These are phyloP conservation scores for Dryadomyces quercivorus DNA, from an alignment of 2,329 filamentous ascomycete species.

Conservation along the genomic window DNA sequence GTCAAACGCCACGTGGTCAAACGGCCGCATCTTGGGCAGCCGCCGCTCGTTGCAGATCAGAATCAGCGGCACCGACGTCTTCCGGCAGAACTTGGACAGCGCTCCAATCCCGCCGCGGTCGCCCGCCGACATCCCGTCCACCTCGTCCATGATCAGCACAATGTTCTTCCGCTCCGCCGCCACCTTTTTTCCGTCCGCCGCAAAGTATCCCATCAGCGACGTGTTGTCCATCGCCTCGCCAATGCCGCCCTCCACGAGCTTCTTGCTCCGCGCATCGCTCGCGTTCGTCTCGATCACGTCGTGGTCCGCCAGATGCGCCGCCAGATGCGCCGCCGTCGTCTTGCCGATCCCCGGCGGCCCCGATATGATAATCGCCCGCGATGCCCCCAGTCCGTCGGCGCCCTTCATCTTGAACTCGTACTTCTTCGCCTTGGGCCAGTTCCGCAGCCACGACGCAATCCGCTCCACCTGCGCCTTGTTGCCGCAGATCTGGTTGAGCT, in stretches of 20 bases:
- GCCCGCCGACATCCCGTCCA: constrained; percentile 96
- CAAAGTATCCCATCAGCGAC: constrained; percentile 83
- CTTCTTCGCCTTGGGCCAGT: constrained; percentile 68
- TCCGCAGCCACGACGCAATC: constrained; percentile 74
- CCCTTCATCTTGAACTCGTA: constrained; percentile 73
- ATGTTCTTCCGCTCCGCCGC: constrained; percentile 81
- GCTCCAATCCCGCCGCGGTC: constrained; percentile 93
- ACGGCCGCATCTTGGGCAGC: constrained; percentile 95
- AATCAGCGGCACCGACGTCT: constrained; percentile 88
- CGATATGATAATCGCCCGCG: constrained; percentile 86
- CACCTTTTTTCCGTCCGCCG: constrained; percentile 68
- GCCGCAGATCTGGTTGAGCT: constrained; percentile 80
- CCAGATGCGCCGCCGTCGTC: constrained; percentile 89
- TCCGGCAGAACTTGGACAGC: constrained; percentile 86
- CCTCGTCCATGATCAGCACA: constrained; percentile 96
- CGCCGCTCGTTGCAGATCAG: constrained; percentile 94
- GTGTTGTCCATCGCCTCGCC: constrained; percentile 87
- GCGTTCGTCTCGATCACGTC: constrained; percentile 93
- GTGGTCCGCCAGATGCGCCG: constrained; percentile 84
- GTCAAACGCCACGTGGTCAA: constrained; percentile 76
- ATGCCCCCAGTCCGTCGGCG: constrained; percentile 69
- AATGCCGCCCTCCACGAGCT: constrained; percentile 80
- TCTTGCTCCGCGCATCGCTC: constrained; percentile 92
- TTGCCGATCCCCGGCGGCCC: constrained; percentile 95
- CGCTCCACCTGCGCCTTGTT: constrained; percentile 87